Evolutionary conservation across 1,139 yeast genomes (phyloP), one percentile per base, ranked within the genome.

Genomic region (Meyerozyma guilliermondii): DNA sequence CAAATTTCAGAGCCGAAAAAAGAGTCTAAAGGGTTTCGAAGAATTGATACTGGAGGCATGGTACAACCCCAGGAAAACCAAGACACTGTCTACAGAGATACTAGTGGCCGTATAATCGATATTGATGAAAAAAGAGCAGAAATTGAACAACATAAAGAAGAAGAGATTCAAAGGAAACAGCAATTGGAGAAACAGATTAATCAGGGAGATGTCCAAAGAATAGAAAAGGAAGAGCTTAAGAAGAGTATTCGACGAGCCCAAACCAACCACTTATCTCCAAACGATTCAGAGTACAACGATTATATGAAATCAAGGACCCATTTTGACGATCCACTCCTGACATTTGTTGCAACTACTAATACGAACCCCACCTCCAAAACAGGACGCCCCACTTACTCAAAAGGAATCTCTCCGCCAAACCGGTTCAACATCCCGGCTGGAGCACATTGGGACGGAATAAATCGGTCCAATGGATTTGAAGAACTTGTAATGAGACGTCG

Each of bases 391-490:
- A 43, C 46, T 1, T 68, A 69, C 22, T 82, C 73, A 48, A 66
- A 71, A 16, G 80, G 86, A 0, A 53, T 71, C 0, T 78, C 64
- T 43, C 79, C 87, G 0, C 78, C 78, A 22, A 91, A 91, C 56
- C 62, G 98, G 47, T 91, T 87, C 61, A 76, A 76, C 4, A 82
- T 91, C 16, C 65, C 66, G 5, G 95, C 97, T 0, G 97, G 98
- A 0, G 69, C 71, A 50, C 68, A 87, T 44, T 91, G 98, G 98
- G 98, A 91, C 59, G 98, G 98, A 0, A 82, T 89, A 0, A 94
- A 88, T 60, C 67, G 98, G 46, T 80, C 95, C 0, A 91, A 84
- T 57, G 97, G 97, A n/a, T 91, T 86, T 62, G 98, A 91, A 57
- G 68, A 66, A 40, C 66, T 74, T 47, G 75, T 86, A 71, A 71